A percentile compares a stretch with the other conserved stretches of the same genome.
These are phyloP conservation scores for Penicillium capsulatum DNA, from an alignment of 2,329 filamentous ascomycete species.

Conservation along the genomic window DNA sequence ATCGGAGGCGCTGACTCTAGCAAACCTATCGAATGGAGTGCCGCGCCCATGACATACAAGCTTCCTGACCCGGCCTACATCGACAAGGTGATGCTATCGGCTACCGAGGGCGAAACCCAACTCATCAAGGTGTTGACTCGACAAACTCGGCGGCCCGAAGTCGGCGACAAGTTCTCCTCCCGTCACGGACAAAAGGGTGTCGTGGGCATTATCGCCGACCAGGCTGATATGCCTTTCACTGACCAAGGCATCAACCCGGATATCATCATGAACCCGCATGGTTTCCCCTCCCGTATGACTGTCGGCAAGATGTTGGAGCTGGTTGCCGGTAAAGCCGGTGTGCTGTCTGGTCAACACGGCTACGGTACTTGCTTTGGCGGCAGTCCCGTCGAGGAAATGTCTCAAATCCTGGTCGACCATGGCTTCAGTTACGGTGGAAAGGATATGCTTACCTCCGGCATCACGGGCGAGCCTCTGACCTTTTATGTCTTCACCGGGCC, in stretches of 20 bases:
- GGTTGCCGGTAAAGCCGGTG: constrained; percentile 86
- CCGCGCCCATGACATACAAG: constrained; percentile 63
- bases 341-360: constrained; percentile 77
- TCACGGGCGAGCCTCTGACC: constrained; percentile 88
- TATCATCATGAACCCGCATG: constrained; percentile 99
- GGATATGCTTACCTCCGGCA: constrained; percentile 90
- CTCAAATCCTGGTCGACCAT: constrained; percentile 72
- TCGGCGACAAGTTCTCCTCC: constrained; percentile 98
- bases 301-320: constrained; percentile 97
- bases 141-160: constrained; percentile 90
- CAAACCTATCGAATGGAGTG: constrained; percentile 33
- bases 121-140: constrained; percentile 92
- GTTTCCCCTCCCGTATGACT: constrained; percentile 99
- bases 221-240: constrained; percentile 94
- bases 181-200: constrained; percentile 98
- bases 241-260: constrained; percentile 89
- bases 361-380: constrained; percentile 87
- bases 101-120: constrained; percentile 78
- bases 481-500: constrained; percentile 98
- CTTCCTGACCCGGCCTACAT: constrained; percentile 82
- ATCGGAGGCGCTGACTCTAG: constrained; percentile 60
- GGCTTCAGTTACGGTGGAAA: constrained; percentile 98
- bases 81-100: constrained; percentile 92
- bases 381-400: constrained; percentile 85
- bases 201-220: constrained; percentile 91